These are phyloP conservation scores for Lycium barbarum DNA, from an alignment of 257 asterid species.

Conservation along the genomic window DNA sequence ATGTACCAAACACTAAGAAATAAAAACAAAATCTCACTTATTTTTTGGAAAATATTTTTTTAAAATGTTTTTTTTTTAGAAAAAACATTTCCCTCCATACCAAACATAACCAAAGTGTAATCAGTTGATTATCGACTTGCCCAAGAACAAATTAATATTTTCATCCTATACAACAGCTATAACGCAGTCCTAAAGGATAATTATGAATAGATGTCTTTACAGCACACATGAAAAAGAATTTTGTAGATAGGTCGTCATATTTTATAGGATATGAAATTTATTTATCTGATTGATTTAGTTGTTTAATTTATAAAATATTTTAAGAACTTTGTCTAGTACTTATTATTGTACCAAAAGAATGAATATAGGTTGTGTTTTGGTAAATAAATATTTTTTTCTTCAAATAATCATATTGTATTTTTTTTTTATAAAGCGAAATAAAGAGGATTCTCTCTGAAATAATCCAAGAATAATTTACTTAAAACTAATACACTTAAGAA, in stretches of 20 bases:
- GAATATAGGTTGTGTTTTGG: not conserved
- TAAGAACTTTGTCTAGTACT: not conserved
- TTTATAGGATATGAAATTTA: too few relatives aligned
- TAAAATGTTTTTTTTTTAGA: too few relatives aligned
- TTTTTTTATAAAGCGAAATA: not conserved
- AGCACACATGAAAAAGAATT: not conserved
- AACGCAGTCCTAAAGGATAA: not conserved
- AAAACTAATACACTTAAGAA: not conserved
- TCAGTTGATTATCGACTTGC: not conserved
- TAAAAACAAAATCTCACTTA: too few relatives aligned
- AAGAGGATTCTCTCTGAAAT: not conserved
- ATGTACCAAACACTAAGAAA: too few relatives aligned
- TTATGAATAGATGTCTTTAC: not conserved
- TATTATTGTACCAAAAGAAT: not conserved
- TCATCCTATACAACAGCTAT: not conserved
- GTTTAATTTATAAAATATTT: too few relatives aligned
- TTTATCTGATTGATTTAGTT: too few relatives aligned
- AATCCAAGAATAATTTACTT: not conserved
- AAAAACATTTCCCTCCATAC: too few relatives aligned
- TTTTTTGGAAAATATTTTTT: too few relatives aligned
- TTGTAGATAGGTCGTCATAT: too few relatives aligned
- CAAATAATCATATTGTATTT: not conserved
- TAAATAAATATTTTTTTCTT: not conserved
- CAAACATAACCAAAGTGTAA: not conserved
- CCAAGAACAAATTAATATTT: not conserved